Base-by-base conservation (phyloP, 768 basidiomycete species). In the Cystobasidium ongulense region DNA sequence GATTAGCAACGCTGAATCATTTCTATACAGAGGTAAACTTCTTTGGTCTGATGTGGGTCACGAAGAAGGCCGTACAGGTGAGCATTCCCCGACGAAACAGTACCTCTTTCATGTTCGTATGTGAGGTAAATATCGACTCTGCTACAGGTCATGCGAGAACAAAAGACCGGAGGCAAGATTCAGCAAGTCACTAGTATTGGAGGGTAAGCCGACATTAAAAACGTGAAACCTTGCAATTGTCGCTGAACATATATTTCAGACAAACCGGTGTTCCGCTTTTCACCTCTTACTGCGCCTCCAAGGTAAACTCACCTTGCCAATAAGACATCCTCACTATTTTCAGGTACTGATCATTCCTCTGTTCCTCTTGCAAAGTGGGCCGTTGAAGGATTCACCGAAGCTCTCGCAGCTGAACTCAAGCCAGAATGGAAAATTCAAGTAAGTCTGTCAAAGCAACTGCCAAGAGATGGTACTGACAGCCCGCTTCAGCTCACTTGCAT, bases 351-450 rank as follows among this genome's bases (percentile, higher is more conserved):
- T 7, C 15, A 11, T 50, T 17, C 7, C 8, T 39, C 23, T 35
- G 7, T 29, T n/a, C 62, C 31, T 75, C 67, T 39, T 74, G 33
- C 29, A 59, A 73, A 76, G 73, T 76, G 73, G 73, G 75, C 75
- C 25, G 75, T 76, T 39, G 75, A 76, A 53, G 75, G 74, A 10
- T 74, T 76, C 65, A 76, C 75, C 21, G 75, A 76, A n/a, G 73
- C 73, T 27, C 29, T 76, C 38, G n/a, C 54, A 11, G 29, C 35
- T 35, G 75, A 76, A 39, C 38, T 76, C 11, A 76, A 76, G 64
- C 73, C 72, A 25, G 75, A 76, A 61, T 76, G 75, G 75, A 61
- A 64, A 3, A 64, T 64, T 13, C 31, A 59, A 27, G 57, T 59
- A 59, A 5, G 57, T n/a, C n/a, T n/a, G n/a, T n/a, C n/a, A n/a